Evolutionary conservation across 306 rosid genomes (phyloP).

Genomic region (Malus sieversii): DNA sequence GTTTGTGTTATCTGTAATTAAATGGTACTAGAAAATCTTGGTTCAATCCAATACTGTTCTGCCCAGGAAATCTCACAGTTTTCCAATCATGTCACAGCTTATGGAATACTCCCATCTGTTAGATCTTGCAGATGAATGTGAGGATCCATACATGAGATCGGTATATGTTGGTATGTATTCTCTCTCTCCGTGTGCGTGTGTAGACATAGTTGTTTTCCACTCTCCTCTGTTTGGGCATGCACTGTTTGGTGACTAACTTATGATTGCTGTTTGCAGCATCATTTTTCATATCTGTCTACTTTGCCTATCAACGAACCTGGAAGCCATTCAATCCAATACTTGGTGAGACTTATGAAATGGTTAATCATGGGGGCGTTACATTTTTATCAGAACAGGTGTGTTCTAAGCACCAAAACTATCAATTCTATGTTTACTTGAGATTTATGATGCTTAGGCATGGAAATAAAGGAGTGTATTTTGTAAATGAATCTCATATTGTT

Average conservation of each 20-base stretch:
- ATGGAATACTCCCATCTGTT: constrained; percentile 88
- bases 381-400: constrained; percentile 86
- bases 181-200: neutral
- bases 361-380: constrained; percentile 65
- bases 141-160: constrained; percentile 77
- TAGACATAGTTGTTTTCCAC: neutral
- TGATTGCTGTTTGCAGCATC: constrained; percentile 49
- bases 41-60: neutral
- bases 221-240: neutral
- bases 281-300: constrained; percentile 89
- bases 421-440: neutral
- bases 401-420: neutral
- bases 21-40: neutral
- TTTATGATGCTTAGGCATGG: neutral
- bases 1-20: constrained; percentile 29
- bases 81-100: constrained; percentile 40
- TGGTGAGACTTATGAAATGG: constrained; percentile 91
- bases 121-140: constrained; percentile 79
- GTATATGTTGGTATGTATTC: constrained; percentile 66
- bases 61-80: neutral
- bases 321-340: constrained; percentile 97
- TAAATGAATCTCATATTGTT: neutral
- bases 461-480: neutral
- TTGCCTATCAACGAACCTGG: constrained; percentile 89
- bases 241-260: constrained; percentile 2